These are phyloP conservation scores for Kwoniella europaea DNA, from an alignment of 768 basidiomycete genomes.

Conservation along the genomic window DNA sequence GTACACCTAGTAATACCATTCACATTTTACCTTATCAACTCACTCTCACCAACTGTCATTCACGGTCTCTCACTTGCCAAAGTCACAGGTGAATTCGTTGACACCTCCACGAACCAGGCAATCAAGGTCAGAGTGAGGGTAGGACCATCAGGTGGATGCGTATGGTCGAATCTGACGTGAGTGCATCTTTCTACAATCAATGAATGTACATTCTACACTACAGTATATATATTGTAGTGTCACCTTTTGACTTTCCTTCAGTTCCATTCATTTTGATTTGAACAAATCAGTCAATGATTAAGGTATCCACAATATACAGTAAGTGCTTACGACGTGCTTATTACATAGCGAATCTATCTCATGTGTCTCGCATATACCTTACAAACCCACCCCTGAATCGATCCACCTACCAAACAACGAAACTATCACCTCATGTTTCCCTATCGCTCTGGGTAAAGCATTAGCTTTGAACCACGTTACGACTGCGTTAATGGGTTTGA, in stretches of 20 bases:
- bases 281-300: too few relatives aligned
- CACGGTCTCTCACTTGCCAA: conserved; percentile 1
- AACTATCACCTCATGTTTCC: conserved; percentile 2
- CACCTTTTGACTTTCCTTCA: too few relatives aligned
- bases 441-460: conserved; percentile 14
- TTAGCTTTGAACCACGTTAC: conserved; percentile 15
- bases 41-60: neutral
- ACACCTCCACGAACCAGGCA: neutral
- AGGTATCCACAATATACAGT: too few relatives aligned
- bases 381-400: neutral
- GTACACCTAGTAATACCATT: conserved; percentile 1
- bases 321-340: too few relatives aligned
- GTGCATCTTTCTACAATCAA: neutral
- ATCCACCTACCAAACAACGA: conserved; percentile 9
- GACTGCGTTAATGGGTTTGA: conserved; percentile 6
- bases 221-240: too few relatives aligned
- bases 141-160: conserved; percentile 15
- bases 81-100: conserved; percentile 5
- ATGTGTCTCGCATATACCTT: conserved; percentile 10
- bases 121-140: neutral
- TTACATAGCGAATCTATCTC: neutral
- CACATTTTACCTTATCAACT: conserved; percentile 10
- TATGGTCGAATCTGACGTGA: conserved; percentile 17
- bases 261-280: too few relatives aligned
- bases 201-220: too few relatives aligned